A percentile compares a stretch with the other conserved stretches of the same genome.
Conservation (phyloP, 345 rosid genomes). For the Cardamine resedifolia region DNA sequence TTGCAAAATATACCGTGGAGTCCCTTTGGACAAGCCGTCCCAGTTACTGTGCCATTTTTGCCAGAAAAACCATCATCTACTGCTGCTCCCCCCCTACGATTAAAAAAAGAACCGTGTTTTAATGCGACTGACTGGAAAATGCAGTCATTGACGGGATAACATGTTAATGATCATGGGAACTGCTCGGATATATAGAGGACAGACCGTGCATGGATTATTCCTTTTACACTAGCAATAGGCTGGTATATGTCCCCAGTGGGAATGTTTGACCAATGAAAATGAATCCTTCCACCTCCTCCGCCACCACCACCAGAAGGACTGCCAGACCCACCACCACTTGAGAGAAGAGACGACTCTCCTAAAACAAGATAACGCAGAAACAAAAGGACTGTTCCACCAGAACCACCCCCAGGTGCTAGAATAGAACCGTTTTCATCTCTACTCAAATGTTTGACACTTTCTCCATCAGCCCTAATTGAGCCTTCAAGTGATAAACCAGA, state of each 20-base stretch:
- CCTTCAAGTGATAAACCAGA: slow-evolving; percentile 80
- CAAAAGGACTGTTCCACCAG: slow-evolving; percentile 90
- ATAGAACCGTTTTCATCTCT: slow-evolving; percentile 39
- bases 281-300: slow-evolving; percentile 99
- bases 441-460: slow-evolving; percentile 48
- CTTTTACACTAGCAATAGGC: slow-evolving; percentile 90
- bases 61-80: slow-evolving; percentile 55
- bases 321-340: slow-evolving; percentile 88
- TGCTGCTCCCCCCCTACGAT: slow-evolving; percentile 74
- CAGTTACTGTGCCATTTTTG: slow-evolving; percentile 84
- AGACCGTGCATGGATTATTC: slow-evolving; percentile 67
- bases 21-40: slow-evolving; percentile 92
- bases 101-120: slow-evolving; percentile 5
- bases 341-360: slow-evolving; percentile 68
- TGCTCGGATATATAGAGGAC: slow-evolving; percentile 33
- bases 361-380: slow-evolving; percentile 65
- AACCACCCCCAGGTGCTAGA: slow-evolving; percentile 88
- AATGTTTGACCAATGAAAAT: slow-evolving; percentile 97
- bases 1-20: slow-evolving; percentile 85
- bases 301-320: slow-evolving; percentile 84
- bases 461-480: slow-evolving; percentile 83
- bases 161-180: background rate
- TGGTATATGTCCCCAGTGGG: slow-evolving; percentile 98
- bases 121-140: slow-evolving; percentile 15
- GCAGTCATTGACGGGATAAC: background rate